Evolutionary conservation across 306 rosid genomes (phyloP), one percentile per base, ranked within the genome.

Genomic region (Dryas drummondii): DNA sequence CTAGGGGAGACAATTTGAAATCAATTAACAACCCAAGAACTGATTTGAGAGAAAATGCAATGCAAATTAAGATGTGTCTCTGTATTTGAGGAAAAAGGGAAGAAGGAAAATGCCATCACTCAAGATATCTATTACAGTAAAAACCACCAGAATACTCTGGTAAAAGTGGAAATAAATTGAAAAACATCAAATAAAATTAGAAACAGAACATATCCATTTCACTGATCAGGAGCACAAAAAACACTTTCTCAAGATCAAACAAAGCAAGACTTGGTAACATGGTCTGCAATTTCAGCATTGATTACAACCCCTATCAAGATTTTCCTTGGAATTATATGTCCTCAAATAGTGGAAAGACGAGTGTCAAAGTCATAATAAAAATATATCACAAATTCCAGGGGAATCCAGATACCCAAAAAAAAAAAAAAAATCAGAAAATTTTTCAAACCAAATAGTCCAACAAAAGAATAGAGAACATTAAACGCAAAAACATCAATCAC

Each of bases 181-280:
- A 75, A 63, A 75, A 46, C 71, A 48, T 70, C 60, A 70, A 40
- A 14, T 49, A 42, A 54, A 19, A 48, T 71, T n/a, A 71, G 79
- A 82, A 82, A 42, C 76, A 58, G 75, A 70, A 41, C 22, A 49
- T 74, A 68, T 48, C 51, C 71, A 80, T 73, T 82, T 7, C 53
- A 57, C 74, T 42, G 53, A 78, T 40, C 52, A 72, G 68, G 51
- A 70, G 53, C 54, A 15, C 13, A 6, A 54, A 59, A 53, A 37
- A 42, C 3, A 13, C 13, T 55, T 68, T 57, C 74, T 73, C 51
- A 40, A 58, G 80, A 58, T 52, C 44, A 40, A 77, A 76, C 63
- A 79, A 59, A 79, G 22, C 60, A 77, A 71, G 32, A 72, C 27
- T 65, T 26, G 26, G 15, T 11, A 22, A 67, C 19, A 19, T 75